phyloP scores from a whole-genome alignment of 2,329 filamentous ascomycete species.

The Magnaporthiopsis rhizophila region DNA sequence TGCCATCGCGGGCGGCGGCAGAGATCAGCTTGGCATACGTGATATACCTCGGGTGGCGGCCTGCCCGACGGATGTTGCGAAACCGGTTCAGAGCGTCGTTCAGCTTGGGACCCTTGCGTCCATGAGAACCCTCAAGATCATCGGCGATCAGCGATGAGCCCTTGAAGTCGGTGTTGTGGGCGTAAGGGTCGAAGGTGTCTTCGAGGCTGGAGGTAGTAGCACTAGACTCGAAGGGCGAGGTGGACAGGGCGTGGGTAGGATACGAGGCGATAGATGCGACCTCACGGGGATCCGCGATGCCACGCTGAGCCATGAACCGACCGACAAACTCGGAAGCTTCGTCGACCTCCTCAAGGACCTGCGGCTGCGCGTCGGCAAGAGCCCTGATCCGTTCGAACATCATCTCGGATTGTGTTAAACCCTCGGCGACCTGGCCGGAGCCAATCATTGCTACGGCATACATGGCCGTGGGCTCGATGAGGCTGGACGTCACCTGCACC shows the following conservation, averaged over 20 bases:
- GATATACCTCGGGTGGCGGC: conserved; percentile 88
- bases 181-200: conserved; percentile 86
- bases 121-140: conserved; percentile 72
- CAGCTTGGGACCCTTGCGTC: conserved; percentile 63
- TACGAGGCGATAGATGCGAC: conserved; percentile 36
- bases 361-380: conserved; percentile 40
- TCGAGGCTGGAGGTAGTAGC: conserved; percentile 57
- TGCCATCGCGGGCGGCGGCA: conserved; percentile 76
- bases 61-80: conserved; percentile 86
- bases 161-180: conserved; percentile 83
- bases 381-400: conserved; percentile 82
- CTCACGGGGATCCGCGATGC: conserved; percentile 47
- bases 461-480: conserved; percentile 87
- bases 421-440: conserved; percentile 76
- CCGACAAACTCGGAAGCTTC: conserved; percentile 69
- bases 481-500: conserved; percentile 49
- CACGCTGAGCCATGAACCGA: conserved; percentile 49
- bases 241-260: conserved; percentile 38
- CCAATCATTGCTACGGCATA: conserved; percentile 82
- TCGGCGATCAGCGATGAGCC: conserved; percentile 87
- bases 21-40: conserved; percentile 94
- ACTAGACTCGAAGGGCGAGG: conserved; percentile 47
- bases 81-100: conserved; percentile 77
- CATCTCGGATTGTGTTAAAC: conserved; percentile 66
- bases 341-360: conserved; percentile 72